A percentile compares a stretch with the other conserved stretches of the same genome.
phyloP scores from a whole-genome alignment of 768 basidiomycete genomes.

The Lactarius sanguifluus region DNA sequence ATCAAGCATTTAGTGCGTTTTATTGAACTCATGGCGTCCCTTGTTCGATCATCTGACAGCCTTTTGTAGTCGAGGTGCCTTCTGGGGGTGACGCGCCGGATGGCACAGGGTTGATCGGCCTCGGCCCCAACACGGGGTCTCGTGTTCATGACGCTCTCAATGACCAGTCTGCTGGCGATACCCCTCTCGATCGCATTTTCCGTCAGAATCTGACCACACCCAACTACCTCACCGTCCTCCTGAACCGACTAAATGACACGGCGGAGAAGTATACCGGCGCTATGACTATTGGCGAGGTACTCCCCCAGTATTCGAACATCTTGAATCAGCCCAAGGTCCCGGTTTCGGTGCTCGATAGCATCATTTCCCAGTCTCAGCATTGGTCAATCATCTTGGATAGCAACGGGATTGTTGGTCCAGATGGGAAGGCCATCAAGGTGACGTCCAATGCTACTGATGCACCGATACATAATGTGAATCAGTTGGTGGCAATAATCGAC shows the following conservation, averaged over 20 bases:
- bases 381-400: constrained; percentile 63
- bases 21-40: neutral
- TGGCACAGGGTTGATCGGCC: constrained; percentile 48
- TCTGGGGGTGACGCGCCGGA: constrained; percentile 35
- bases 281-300: constrained; percentile 60
- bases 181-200: constrained; percentile 68
- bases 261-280: constrained; percentile 52
- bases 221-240: constrained; percentile 61
- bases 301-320: constrained; percentile 50
- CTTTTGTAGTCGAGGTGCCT: constrained; percentile 41
- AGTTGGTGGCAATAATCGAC: constrained; percentile 62
- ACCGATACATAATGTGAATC: constrained; percentile 58
- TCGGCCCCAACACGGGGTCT: constrained; percentile 60
- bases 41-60: neutral
- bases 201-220: constrained; percentile 51
- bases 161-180: constrained; percentile 42
- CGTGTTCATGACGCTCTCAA: constrained; percentile 40
- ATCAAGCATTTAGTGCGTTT: constrained; percentile 50
- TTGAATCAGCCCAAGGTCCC: constrained; percentile 50
- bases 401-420: constrained; percentile 60
- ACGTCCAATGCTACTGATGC: constrained; percentile 54
- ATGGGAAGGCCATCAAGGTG: constrained; percentile 52
- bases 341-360: constrained; percentile 43
- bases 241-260: constrained; percentile 59
- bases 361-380: constrained; percentile 55